Evolutionary conservation across 768 basidiomycete genomes (phyloP).

Genomic region (Leccinum olivaceopallidum): DNA sequence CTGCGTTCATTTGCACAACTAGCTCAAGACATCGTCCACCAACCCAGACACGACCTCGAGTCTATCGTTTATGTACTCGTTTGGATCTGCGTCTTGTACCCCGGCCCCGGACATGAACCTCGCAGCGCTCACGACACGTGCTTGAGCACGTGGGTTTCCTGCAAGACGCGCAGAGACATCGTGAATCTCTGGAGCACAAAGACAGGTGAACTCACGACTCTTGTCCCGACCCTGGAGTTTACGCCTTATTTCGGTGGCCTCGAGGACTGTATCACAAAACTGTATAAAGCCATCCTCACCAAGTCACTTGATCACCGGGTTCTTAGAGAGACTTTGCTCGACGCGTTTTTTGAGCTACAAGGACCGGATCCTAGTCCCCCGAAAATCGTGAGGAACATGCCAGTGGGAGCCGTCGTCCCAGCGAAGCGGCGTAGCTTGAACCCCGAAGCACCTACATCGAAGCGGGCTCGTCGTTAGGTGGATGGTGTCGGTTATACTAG

Average conservation of each 20-base stretch:
- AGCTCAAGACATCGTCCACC: too few relatives aligned
- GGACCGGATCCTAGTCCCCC: neutral
- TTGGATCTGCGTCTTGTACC: conserved; percentile 8
- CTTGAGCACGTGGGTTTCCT: neutral
- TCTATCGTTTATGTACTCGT: conserved; percentile 3
- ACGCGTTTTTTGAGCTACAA: neutral
- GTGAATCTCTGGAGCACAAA: neutral
- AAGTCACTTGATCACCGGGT: neutral
- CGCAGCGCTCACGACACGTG: neutral
- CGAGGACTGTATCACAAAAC: neutral
- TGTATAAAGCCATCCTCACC: neutral
- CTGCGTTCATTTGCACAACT: too few relatives aligned
- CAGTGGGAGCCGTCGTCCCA: neutral
- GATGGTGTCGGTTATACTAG: neutral
- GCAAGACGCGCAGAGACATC: neutral
- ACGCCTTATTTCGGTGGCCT: neutral
- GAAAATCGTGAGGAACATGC: neutral
- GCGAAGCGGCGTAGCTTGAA: neutral
- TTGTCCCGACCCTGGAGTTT: neutral
- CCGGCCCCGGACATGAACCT: neutral
- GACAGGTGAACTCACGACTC: neutral
- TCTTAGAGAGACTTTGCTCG: neutral
- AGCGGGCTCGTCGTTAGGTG: neutral
- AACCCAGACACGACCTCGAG: conserved; percentile 3
- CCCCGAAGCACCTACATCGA: neutral